Percentiles rank a stretch among this genome's conserved stretches.
Evolutionary conservation across 2,329 filamentous ascomycete species (phyloP).

Genomic region (Ramularia collo-cygni): DNA sequence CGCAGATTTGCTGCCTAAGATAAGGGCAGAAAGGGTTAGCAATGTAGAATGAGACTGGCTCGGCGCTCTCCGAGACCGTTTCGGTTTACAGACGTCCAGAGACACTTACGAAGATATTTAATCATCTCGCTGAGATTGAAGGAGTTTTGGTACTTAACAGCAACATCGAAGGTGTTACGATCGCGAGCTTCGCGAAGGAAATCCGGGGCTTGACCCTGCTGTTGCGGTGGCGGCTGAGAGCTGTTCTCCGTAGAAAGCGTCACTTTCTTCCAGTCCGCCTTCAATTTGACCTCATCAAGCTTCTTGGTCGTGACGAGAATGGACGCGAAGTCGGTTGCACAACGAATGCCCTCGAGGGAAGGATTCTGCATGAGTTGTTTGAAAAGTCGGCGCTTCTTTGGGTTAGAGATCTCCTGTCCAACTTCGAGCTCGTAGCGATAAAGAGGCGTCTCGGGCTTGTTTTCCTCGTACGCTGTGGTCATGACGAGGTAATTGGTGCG

Average conservation of each 20-base stretch:
- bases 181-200: constrained; percentile 22
- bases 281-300: constrained; percentile 17
- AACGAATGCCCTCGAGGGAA: constrained; percentile 25
- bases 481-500: constrained; percentile 39
- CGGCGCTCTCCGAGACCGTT: too few species aligned
- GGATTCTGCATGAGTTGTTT: constrained; percentile 35
- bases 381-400: constrained; percentile 44
- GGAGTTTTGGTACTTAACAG: constrained; percentile 28
- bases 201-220: constrained; percentile 8
- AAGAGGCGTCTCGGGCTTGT: constrained; percentile 22
- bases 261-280: constrained; percentile 21
- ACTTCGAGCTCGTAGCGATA: constrained; percentile 37
- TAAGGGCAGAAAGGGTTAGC: too few species aligned
- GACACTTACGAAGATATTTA: constrained; percentile 37
- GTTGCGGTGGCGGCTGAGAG: neutral
- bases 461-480: constrained; percentile 29
- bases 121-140: constrained; percentile 38
- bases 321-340: constrained; percentile 37
- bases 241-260: constrained; percentile 23
- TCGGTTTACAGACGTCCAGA: too few species aligned
- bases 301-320: constrained; percentile 29
- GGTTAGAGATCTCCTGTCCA: constrained; percentile 29
- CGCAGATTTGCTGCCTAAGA: constrained; percentile 31
- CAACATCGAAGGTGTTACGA: constrained; percentile 32
- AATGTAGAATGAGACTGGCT: too few species aligned